phyloP scores from a whole-genome alignment of 2,329 filamentous ascomycete species.

The Magnaporthales sp. region DNA sequence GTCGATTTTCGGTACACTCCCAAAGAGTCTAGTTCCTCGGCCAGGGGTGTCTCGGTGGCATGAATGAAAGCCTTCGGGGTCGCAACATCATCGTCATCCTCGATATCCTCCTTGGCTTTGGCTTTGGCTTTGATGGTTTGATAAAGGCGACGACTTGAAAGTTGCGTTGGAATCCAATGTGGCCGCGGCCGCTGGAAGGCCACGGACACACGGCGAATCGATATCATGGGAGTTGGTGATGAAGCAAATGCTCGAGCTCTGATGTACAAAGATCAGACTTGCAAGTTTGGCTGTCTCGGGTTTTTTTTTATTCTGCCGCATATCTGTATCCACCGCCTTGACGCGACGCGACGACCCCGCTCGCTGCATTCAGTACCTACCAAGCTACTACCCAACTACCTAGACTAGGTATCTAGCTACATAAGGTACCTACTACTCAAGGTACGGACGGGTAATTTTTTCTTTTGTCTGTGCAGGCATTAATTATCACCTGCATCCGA shows the following conservation, averaged over 20 bases:
- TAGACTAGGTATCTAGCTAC: too few species aligned
- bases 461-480: too few species aligned
- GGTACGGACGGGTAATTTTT: too few species aligned
- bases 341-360: too few species aligned
- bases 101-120: not conserved
- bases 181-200: not conserved
- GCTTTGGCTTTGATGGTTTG: not conserved
- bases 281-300: too few species aligned
- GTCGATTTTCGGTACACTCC: not conserved
- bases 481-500: not conserved
- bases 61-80: not conserved
- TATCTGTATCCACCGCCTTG: too few species aligned
- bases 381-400: too few species aligned
- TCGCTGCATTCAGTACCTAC: too few species aligned
- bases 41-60: not conserved
- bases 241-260: not conserved
- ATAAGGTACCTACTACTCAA: too few species aligned
- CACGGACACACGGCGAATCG: not conserved
- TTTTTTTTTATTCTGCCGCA: too few species aligned
- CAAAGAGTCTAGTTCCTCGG: not conserved
- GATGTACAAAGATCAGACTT: too few species aligned
- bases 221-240: not conserved
- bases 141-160: not conserved
- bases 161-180: not conserved
- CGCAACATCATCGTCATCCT: too few species aligned